Base-by-base conservation (phyloP, 2,329 filamentous ascomycete genomes). In the Aspergillus arachidicola region DNA sequence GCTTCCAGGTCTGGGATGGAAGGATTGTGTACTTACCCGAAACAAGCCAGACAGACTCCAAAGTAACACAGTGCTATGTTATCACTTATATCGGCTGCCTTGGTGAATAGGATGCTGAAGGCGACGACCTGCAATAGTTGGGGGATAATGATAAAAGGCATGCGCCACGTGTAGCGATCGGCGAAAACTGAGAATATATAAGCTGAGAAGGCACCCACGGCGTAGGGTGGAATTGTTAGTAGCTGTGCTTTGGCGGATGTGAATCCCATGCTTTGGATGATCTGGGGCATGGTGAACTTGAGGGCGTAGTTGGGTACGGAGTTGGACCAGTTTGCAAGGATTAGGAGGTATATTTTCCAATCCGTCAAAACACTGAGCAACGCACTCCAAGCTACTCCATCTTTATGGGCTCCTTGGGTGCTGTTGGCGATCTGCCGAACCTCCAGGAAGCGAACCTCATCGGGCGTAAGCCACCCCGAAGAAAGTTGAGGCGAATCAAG, bases 291-390 rank as follows among this genome's bases (percentile, higher is more conserved):
- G 21, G 69, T 76, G 66, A 76, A 73, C 50, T 75, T 75, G 34
- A 75, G 62, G 0, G 72, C 76, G 62, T 77, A 73, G 43, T 72
- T 77, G 1, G 75, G 77, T 1, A 80, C 77, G 0, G 80, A 73
- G 53, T 81, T 81, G 23, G 75, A 81, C 76, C 77, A 80, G 68
- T 78, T 81, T 57, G 76, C 76, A 21, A 83, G 71, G 26, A 80
- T 78, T 43, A 76, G 73, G 4, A 79, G 71, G 51, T 79, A 79
- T 7, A 84, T 80, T 69, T 85, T 83, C 77, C 81, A 84, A 68
- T 85, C 82, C 6, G 72, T 73, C 0, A 84, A 59, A 4, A 84
- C 81, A 7, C 76, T 75, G 9, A 76, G 66, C n/a, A 82, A 68
- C 1, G 74, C 69, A 1, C 70, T 62, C 65, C 69, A 73, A 59